Evolutionary conservation across 2,329 filamentous ascomycete genomes (phyloP), one percentile per base, ranked within the genome.

Genomic region (Microsporum audouinii): DNA sequence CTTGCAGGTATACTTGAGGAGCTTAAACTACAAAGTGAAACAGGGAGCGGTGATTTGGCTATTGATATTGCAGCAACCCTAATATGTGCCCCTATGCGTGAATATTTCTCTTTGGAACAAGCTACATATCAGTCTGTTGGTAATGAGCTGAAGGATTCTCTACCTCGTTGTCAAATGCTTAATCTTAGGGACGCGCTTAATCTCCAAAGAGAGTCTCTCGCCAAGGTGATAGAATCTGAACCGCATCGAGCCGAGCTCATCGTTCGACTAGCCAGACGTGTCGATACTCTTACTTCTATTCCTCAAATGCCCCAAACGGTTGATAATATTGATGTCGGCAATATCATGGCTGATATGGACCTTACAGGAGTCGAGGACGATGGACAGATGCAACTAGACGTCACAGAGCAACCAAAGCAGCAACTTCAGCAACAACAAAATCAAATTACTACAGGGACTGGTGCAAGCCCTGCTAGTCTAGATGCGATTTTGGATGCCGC

Each of bases 251-350:
- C 77, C 0, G 73, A 77, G 62, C 67, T 76, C 1, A 66, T 78
- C 29, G 76, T 79, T 10, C 76, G 77, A 0, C 68, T 80, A 17
- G 71, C 73, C 61, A 73, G 77, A 6, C 76, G 76, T 23, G 75
- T 79, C 3, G 74, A 77, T 49, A 65, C 72, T 0, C 71, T 78
- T 27, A 68, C 71, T 17, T 69, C 73, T 1, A 69, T 72, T 4
- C 71, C 74, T 0, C 70, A 65, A 53, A 61, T 65, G 41, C 58
- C 55, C 3, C 62, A 62, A 2, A 71, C 75, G 51, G 71, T 76
- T 5, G 66, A 71, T 2, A 76, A 72, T 59, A 71, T 77, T 29
- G 75, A 76, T 63, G 72, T 76, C 41, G 71, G 68, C 61, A 75
- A 74, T 58, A 75, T 77, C 56, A 77, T 78, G 47, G 69, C 74